Conservation (phyloP, 345 rosid species). For the Reutealis trisperma region DNA sequence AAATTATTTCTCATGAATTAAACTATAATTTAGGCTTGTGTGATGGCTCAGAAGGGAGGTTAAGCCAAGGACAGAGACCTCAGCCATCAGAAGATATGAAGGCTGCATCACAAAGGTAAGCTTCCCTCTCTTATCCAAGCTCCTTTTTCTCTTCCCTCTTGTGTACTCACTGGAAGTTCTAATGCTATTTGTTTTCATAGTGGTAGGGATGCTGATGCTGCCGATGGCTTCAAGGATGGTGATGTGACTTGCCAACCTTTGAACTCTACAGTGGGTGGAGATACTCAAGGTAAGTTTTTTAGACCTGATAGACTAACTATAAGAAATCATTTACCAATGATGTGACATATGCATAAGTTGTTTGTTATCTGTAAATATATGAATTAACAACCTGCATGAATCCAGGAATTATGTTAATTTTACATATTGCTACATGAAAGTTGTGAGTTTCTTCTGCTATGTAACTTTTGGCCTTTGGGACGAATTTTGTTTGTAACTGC, state of each 20-base stretch:
- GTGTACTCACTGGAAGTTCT: background rate
- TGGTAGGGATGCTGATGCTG: slow-evolving; percentile 22
- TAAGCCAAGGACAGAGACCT: slow-evolving; percentile 24
- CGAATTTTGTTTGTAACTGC: background rate
- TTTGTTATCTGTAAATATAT: background rate
- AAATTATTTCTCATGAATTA: background rate
- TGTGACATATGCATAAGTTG: background rate
- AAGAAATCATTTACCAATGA: background rate
- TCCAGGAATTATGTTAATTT: background rate
- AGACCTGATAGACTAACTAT: background rate
- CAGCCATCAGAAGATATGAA: slow-evolving; percentile 22
- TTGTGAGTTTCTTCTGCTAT: background rate
- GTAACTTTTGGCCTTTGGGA: background rate
- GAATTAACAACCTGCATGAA: background rate
- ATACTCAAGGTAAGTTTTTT: slow-evolving; percentile 26
- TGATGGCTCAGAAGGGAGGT: slow-evolving; percentile 21
- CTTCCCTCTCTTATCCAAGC: background rate
- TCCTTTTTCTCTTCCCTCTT: background rate
- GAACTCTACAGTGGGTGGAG: slow-evolving; percentile 3
- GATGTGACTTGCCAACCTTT: slow-evolving; percentile 22
- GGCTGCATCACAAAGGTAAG: slow-evolving; percentile 26
- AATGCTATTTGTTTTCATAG: slow-evolving; percentile 13
- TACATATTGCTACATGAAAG: background rate
- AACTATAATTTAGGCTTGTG: slow-evolving; percentile 22
- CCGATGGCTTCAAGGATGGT: slow-evolving; percentile 20